Evolutionary conservation across 2,329 filamentous ascomycete genomes (phyloP), one percentile per base, ranked within the genome.

Genomic region (Tolypocladium endophyticum): DNA sequence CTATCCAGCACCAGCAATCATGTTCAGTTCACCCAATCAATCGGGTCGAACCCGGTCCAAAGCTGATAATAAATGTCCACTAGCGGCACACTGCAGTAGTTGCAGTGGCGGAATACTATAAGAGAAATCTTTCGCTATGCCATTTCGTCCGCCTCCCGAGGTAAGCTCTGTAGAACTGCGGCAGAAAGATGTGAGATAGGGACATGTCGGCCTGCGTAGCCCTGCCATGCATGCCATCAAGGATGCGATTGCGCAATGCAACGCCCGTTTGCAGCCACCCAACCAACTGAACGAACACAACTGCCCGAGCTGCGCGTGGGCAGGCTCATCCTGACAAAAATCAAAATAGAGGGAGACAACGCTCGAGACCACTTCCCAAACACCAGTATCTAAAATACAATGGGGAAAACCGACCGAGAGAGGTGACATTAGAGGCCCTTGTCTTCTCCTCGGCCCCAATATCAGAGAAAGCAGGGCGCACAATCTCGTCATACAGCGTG

Each of bases 361-460:
- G 33, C 28, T 54, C 47, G 25, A 58, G 53, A 38, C 36, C 9
- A 30, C 45, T 60, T 55, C 58, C 61, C 59, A 18, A 62, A 63
- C 57, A 62, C 62, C 60, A 54, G 57, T 20, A 62, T 58, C 55
- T 66, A 64, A 63, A 64, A 61, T 65, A 65, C 62, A 69, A 57
- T 53, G 61, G 57, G 47, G 47, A 58, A 58, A 62, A 41, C 54
- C 53, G 50, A 57, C 20, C 53, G 59, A n/a, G 39, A n/a, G 50
- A 25, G 30, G 36, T 36, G 39, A 38, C 25, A 50, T 50, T 47
- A 30, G 23, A 4, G 39, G 25, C 53, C 20, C n/a, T 28, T 23
- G 20, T 11, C 16, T 55, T 4, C 11, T 9, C 55, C 23, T 18
- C 18, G 5, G 50, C 18, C 18, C 30, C 5, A 23, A 30, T 12